phyloP scores from a whole-genome alignment of 2,329 filamentous ascomycete genomes.

The Aspergillus sp. region DNA sequence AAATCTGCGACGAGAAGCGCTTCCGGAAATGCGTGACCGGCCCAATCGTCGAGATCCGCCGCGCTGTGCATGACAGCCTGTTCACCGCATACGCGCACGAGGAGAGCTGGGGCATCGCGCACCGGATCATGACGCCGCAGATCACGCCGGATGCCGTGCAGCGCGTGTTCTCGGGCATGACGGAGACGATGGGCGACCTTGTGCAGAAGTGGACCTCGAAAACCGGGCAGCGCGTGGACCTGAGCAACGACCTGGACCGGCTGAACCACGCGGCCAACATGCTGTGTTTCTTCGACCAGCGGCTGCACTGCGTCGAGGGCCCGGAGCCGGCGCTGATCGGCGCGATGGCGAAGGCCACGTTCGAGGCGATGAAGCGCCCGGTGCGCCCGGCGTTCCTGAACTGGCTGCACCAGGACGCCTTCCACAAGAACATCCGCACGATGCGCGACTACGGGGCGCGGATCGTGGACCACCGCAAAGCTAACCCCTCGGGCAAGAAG shows the following conservation, averaged over 20 bases:
- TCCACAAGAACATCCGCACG: slow-evolving; percentile 43
- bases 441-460: slow-evolving; percentile 50
- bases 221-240: slow-evolving; percentile 32
- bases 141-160: slow-evolving; percentile 35
- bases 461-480: slow-evolving; percentile 48
- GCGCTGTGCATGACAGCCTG: slow-evolving; percentile 55
- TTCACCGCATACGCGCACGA: slow-evolving; percentile 49
- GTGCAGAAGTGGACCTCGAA: slow-evolving; percentile 42
- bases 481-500: slow-evolving; percentile 46
- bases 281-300: slow-evolving; percentile 44
- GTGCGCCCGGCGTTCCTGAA: slow-evolving; percentile 45
- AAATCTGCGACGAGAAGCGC: slow-evolving; percentile 56
- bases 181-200: slow-evolving; percentile 42
- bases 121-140: slow-evolving; percentile 39
- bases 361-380: slow-evolving; percentile 48
- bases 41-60: slow-evolving; percentile 47
- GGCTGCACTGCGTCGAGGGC: slow-evolving; percentile 39
- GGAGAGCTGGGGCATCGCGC: slow-evolving; percentile 56
- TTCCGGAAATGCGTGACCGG: slow-evolving; percentile 47
- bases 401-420: slow-evolving; percentile 46
- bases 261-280: slow-evolving; percentile 46
- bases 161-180: slow-evolving; percentile 40
- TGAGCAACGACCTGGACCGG: slow-evolving; percentile 44
- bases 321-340: slow-evolving; percentile 41
- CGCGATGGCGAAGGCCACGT: slow-evolving; percentile 47